These are phyloP conservation scores for Aspergillus flavus DNA, from an alignment of 2,329 filamentous ascomycete genomes.

Conservation along the genomic window DNA sequence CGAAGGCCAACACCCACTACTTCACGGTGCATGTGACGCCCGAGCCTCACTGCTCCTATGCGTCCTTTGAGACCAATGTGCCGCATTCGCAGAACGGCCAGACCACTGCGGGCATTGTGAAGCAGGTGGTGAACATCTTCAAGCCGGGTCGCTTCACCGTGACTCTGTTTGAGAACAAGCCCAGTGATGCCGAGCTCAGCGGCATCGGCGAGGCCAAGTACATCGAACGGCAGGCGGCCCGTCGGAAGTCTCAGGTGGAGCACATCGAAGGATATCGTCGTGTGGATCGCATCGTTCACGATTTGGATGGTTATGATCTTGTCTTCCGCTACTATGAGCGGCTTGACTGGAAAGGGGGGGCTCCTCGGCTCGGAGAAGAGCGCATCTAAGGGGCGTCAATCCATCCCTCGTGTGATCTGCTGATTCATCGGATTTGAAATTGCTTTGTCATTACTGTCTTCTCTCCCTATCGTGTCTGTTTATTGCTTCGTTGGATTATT, in stretches of 20 bases:
- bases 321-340: constrained; percentile 96
- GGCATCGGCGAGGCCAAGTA: constrained; percentile 41
- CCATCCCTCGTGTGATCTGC: constrained; percentile 1
- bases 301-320: constrained; percentile 95
- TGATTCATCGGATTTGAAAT: not conserved
- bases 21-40: constrained; percentile 98
- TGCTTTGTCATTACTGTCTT: not conserved
- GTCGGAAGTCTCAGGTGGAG: constrained; percentile 65
- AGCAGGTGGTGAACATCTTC: constrained; percentile 95
- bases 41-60: constrained; percentile 95
- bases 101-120: constrained; percentile 85
- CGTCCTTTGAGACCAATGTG: constrained; percentile 97
- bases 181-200: constrained; percentile 35
- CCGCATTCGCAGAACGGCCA: constrained; percentile 85
- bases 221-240: constrained; percentile 46
- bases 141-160: constrained; percentile 97
- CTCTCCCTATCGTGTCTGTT: not conserved
- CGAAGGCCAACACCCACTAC: constrained; percentile 72
- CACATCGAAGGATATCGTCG: constrained; percentile 82
- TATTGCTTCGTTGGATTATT: not conserved
- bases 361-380: constrained; percentile 63
- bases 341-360: constrained; percentile 73
- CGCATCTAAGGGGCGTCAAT: constrained; percentile 16
- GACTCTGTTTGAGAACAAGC: constrained; percentile 91
- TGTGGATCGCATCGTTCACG: constrained; percentile 93